Base-by-base conservation (phyloP, 306 rosid species). In the Cicer yamashitae region DNA sequence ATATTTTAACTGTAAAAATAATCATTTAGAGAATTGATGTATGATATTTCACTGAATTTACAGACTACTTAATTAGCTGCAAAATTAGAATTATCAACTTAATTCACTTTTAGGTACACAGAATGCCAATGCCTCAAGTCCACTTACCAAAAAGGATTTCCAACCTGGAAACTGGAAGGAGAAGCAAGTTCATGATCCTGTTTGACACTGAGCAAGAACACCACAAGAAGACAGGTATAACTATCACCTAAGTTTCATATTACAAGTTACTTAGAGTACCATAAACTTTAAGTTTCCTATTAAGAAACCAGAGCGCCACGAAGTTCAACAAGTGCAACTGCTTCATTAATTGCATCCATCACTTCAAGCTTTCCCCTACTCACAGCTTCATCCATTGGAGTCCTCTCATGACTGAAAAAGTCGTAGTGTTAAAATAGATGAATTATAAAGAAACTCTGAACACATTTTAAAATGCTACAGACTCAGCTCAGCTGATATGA, bases 351-450 rank as follows among this genome's bases (percentile, higher is more conserved):
- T 3, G 97, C 96, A 67, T 91, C 96, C 70, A 91, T 76, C 70
- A 94, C 91, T 65, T 83, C 90, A 85, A 86, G 82, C 73, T 90
- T 86, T 18, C 88, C 90, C 61, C 83, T 70, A 67, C 82, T 88
- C 79, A 87, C 84, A 50, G 96, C 97, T 83, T 94, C 97, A 77
- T 94, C 97, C 87, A 94, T 71, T 45, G 98, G 98, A 69, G 93
- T 91, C 82, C 86, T 89, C 79, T 91, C 98, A 25, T 91, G 82
- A 78, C 97, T 30, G 37, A 30, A 30, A 30, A 30, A 30, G 37
- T 30, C 6, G 0, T 30, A 30, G 37, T 30, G 37, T 30, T 30
- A 30, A 30, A 30, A 30, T 30, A 30, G 37, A 30, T 30, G 37
- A 30, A 30, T 30, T 30, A 30, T 30, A 30, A 3, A 30, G 37